These are phyloP conservation scores for Candida morakotiae DNA, from an alignment of 805 yeast species.

Conservation along the genomic window DNA sequence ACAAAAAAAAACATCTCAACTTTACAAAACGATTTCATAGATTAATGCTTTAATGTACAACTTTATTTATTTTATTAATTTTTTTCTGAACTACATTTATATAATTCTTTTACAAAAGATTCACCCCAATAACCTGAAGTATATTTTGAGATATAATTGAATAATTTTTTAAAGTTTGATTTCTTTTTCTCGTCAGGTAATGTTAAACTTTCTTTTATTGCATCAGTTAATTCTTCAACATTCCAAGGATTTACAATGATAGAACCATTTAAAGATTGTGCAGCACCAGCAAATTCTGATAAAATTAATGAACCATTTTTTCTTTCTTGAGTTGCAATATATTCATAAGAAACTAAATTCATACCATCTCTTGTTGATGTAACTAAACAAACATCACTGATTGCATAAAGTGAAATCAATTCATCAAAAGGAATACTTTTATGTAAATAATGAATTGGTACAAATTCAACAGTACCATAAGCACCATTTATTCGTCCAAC, in stretches of 20 bases:
- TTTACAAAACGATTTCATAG: conserved; percentile 3
- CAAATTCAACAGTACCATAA: conserved; percentile 95
- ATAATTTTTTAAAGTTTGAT: conserved; percentile 78
- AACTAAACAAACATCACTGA: conserved; percentile 88
- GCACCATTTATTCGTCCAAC: conserved; percentile 96
- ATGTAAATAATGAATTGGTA: conserved; percentile 96
- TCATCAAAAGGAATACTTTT: conserved; percentile 88
- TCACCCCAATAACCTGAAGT: conserved; percentile 98
- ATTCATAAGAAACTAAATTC: conserved; percentile 95
- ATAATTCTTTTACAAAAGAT: conserved; percentile 84
- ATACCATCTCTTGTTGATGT: conserved; percentile 97
- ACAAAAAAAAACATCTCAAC: not conserved
- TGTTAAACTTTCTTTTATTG: conserved; percentile 83
- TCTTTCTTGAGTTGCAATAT: conserved; percentile 89
- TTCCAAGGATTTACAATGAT: conserved; percentile 97
- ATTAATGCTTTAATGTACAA: not conserved
- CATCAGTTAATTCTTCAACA: conserved; percentile 85
- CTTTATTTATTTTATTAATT: conserved; percentile 1
- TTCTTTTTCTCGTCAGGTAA: conserved; percentile 76
- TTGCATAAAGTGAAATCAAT: conserved; percentile 78
- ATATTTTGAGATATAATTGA: conserved; percentile 84
- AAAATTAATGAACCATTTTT: conserved; percentile 82
- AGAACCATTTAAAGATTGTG: conserved; percentile 94
- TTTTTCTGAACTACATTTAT: conserved; percentile 24
- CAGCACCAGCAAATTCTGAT: conserved; percentile 99